Evolutionary conservation across 139 green algal species (phyloP), one percentile per base, ranked within the genome.

Genomic region (Micractinium conductrix): DNA sequence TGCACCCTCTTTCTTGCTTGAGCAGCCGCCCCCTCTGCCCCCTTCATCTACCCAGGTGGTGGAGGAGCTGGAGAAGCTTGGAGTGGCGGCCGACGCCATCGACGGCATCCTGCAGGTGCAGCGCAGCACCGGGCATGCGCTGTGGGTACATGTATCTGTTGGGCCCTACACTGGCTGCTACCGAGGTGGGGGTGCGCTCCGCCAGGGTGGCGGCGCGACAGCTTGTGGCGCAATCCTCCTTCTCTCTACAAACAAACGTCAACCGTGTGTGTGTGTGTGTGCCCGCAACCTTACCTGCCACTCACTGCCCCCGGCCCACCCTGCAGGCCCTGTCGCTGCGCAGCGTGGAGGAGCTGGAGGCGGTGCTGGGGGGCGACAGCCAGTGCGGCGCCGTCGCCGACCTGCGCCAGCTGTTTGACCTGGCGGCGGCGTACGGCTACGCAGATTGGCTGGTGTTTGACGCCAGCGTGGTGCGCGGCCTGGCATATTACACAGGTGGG

Each of bases 401-500:
- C 76, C 85, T 99, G 43, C 83, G 88, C 65, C 79, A 80, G 30
- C 92, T 99, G 40, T 99, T 97, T 76, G 40, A 69, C 35, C 92
- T 99, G 42, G 95, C 95, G 5, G 91, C 93, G 10, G 96, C 91
- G 0, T 98, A 98, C 84, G 96, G 96, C 60, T 95, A 91, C 60
- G 79, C 83, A 4, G 95, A 99, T 75, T 99, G 95, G 95, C 92
- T 99, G 35, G 85, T 94, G 40, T 98, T 99, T 91, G 97, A 99
- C 79, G 91, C 96, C 22, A 95, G 87, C 67, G 93, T 99, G 2
- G 96, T 99, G 63, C 89, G 97, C 40, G 97, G 97, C 28, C 93
- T 99, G 67, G 96, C 97, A 0, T 99, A 99, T 91, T 99, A 99
- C 93, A 99, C 97, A 79, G 94, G 95, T 94, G 84, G 22, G 38